Percentiles rank a stretch among this genome's conserved stretches.
Conservation (phyloP, 2,329 filamentous ascomycete species). For the Plectosphaerella plurivora region DNA sequence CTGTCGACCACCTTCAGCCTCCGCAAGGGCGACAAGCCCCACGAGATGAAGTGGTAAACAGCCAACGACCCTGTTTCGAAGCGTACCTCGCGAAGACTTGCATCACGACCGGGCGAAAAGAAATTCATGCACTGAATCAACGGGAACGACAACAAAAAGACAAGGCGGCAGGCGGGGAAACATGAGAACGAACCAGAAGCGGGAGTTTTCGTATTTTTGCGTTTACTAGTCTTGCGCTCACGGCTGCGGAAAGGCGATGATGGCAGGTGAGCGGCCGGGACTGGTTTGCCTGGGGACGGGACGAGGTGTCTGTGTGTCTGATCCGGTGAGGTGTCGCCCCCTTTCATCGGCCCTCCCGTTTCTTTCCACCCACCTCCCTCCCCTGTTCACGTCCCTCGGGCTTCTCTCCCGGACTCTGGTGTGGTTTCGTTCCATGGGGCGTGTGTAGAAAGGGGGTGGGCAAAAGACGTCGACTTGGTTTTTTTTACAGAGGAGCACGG, state of each 20-base stretch:
- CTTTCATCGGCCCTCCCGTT: no score
- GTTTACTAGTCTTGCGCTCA: no score
- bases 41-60: constrained; percentile 98
- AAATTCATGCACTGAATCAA: neutral
- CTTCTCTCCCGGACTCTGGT: no score
- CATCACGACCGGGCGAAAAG: neutral
- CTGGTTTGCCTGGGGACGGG: no score
- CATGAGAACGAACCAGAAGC: constrained; percentile 19
- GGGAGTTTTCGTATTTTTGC: no score
- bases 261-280: no score
- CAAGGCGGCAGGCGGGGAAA: constrained; percentile 15
- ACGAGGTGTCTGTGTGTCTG: no score
- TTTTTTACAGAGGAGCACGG: constrained; percentile 4
- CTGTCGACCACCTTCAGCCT: constrained; percentile 95
- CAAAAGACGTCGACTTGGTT: neutral
- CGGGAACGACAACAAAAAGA: constrained; percentile 4
- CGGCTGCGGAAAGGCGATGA: no score
- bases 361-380: no score
- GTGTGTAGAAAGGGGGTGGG: neutral
- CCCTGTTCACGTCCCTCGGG: no score
- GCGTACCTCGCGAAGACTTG: neutral
- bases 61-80: neutral
- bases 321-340: no score
- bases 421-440: constrained; percentile 30
- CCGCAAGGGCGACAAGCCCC: constrained; percentile 98